Conservation (phyloP, 495 filamentous ascomycete species). For the Aspergillus saccharolyticus region DNA sequence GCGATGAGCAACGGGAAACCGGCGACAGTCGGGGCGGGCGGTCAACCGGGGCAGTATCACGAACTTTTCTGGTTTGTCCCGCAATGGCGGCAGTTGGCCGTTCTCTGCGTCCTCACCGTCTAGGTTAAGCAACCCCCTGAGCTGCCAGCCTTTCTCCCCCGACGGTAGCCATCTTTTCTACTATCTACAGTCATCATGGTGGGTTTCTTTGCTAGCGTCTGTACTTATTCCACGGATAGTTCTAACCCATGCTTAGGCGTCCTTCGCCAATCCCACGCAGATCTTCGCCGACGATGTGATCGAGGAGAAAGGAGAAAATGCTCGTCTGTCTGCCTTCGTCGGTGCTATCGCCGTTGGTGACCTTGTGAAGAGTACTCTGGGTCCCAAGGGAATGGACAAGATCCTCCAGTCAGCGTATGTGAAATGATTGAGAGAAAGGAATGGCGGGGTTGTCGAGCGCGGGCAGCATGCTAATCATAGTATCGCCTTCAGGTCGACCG, state of each 20-base stretch:
- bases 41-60: conserved; percentile 41
- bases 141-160: conserved; percentile 18
- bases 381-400: conserved; percentile 99
- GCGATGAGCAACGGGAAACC: conserved; percentile 3
- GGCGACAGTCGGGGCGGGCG: conserved; percentile 24
- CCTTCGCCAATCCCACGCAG: conserved; percentile 82
- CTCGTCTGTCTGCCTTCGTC: conserved; percentile 91
- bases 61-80: conserved; percentile 36
- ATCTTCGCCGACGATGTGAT: conserved; percentile 97
- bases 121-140: conserved; percentile 14
- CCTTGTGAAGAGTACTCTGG: conserved; percentile 92
- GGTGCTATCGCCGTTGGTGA: conserved; percentile 97
- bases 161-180: conserved; percentile 16
- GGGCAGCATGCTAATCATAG: conserved; percentile 8
- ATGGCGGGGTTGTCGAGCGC: conserved; percentile 17
- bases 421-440: neutral
- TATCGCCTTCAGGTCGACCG: conserved; percentile 64
- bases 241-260: conserved; percentile 29
- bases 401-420: conserved; percentile 94
- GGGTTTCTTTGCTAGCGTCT: conserved; percentile 1
- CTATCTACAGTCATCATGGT: conserved; percentile 30
- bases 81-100: conserved; percentile 6
- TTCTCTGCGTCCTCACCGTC: conserved; percentile 2
- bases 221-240: conserved; percentile 6
- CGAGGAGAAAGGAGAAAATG: conserved; percentile 99